Conservation (phyloP, 1,139 yeast species). For the Taiozyma sp. region DNA sequence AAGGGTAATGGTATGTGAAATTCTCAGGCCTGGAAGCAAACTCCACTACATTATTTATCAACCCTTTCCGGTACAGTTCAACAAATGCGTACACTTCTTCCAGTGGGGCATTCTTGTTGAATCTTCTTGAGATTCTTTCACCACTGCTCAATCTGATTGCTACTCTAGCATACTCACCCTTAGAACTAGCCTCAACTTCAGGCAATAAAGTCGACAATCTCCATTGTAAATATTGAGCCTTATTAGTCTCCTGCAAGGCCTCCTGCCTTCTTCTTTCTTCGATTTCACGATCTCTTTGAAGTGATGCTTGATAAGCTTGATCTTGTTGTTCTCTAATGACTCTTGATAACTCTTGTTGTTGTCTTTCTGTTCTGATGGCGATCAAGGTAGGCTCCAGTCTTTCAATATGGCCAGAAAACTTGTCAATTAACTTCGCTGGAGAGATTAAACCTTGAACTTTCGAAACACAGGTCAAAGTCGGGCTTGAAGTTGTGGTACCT, state of each 20-base stretch:
- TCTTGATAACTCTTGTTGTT: conserved; percentile 55
- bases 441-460: conserved; percentile 55
- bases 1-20: conserved; percentile 39
- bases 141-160: conserved; percentile 57
- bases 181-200: conserved; percentile 26
- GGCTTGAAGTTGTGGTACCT: conserved; percentile 47
- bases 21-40: conserved; percentile 28
- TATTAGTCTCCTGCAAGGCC: conserved; percentile 22
- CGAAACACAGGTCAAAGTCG: conserved; percentile 55
- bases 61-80: conserved; percentile 34
- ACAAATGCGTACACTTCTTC: conserved; percentile 58
- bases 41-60: conserved; percentile 27
- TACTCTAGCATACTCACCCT: conserved; percentile 37
- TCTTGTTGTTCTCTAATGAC: conserved; percentile 70
- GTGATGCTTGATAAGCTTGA: conserved; percentile 64
- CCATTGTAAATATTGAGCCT: conserved; percentile 40
- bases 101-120: conserved; percentile 39
- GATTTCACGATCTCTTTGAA: conserved; percentile 35
- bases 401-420: conserved; percentile 36
- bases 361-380: conserved; percentile 53
- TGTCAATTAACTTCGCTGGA: conserved; percentile 25
- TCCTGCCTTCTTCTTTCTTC: conserved; percentile 26
- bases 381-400: conserved; percentile 59
- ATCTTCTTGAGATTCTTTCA: conserved; percentile 40
- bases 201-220: conserved; percentile 35